Evolutionary conservation across 805 yeast species (phyloP).

Genomic region (Zygosaccharomyces bailii): DNA sequence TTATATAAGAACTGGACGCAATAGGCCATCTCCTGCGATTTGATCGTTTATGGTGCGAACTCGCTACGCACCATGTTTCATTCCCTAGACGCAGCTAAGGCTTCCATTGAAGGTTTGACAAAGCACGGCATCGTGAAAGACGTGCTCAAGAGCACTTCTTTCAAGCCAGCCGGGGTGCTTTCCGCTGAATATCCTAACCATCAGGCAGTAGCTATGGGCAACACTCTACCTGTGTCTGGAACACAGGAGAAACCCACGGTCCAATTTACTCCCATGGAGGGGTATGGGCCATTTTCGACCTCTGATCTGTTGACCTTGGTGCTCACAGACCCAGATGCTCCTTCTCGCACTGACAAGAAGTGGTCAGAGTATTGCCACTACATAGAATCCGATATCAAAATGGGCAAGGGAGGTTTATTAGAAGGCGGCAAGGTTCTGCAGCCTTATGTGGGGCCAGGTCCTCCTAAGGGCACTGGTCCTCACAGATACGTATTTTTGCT

Average conservation of each 20-base stretch:
- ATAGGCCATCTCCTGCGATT: too few species aligned
- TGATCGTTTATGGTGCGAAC: not conserved
- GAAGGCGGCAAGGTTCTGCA: slow-evolving; percentile 43
- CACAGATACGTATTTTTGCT: slow-evolving; percentile 82
- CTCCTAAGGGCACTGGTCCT: slow-evolving; percentile 82
- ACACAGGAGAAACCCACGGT: slow-evolving; percentile 67
- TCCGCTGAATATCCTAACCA: slow-evolving; percentile 29
- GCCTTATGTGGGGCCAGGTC: slow-evolving; percentile 78
- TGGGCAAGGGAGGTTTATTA: slow-evolving; percentile 28
- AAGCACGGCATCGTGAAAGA: slow-evolving; percentile 31
- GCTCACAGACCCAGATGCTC: slow-evolving; percentile 93
- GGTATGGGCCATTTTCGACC: slow-evolving; percentile 20
- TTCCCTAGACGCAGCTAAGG: slow-evolving; percentile 19
- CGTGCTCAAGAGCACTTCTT: slow-evolving; percentile 19
- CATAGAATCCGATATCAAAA: slow-evolving; percentile 47
- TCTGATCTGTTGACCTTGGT: slow-evolving; percentile 63
- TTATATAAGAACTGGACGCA: not conserved
- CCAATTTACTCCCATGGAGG: slow-evolving; percentile 47
- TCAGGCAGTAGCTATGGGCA: slow-evolving; percentile 66
- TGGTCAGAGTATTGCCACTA: slow-evolving; percentile 89
- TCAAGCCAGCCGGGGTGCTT: slow-evolving; percentile 27
- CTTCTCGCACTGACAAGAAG: slow-evolving; percentile 72
- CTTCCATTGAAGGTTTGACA: slow-evolving; percentile 25
- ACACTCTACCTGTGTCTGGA: slow-evolving; percentile 57
- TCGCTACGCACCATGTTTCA: slow-evolving; percentile 10